Evolutionary conservation across 495 filamentous ascomycete species (phyloP).

Genomic region (Corynascus novoguineensis): DNA sequence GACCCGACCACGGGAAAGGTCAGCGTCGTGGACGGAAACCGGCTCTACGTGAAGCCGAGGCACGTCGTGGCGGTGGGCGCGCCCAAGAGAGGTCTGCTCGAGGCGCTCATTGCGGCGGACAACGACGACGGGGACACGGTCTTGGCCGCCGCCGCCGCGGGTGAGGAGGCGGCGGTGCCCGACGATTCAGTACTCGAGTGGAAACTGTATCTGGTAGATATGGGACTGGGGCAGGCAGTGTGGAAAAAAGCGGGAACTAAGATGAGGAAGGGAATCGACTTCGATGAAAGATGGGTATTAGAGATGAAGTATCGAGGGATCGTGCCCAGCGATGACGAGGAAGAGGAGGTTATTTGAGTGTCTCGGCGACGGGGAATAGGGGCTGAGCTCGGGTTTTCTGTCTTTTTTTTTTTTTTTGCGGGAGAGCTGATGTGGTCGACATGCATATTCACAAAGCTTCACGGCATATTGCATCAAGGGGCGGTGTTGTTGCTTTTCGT

Average conservation of each 20-base stretch:
- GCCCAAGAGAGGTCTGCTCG: conserved; percentile 75
- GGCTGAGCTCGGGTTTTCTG: neutral
- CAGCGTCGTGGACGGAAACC: conserved; percentile 55
- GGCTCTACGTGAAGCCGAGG: conserved; percentile 66
- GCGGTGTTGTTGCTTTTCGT: too few relatives aligned
- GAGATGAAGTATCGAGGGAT: conserved; percentile 48
- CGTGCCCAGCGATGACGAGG: conserved; percentile 23
- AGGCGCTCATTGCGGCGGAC: conserved; percentile 57
- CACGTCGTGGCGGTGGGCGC: conserved; percentile 78
- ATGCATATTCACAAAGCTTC: too few relatives aligned
- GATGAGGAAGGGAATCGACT: conserved; percentile 73
- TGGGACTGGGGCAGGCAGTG: conserved; percentile 71
- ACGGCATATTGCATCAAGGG: too few relatives aligned
- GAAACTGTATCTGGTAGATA: conserved; percentile 76
- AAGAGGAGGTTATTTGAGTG: conserved; percentile 13
- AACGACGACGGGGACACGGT: conserved; percentile 43
- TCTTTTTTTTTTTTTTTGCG: neutral
- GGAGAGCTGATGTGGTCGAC: neutral
- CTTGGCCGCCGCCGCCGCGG: conserved; percentile 24
- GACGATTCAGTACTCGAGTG: conserved; percentile 46
- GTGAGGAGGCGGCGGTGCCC: conserved; percentile 20
- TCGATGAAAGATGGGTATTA: conserved; percentile 79
- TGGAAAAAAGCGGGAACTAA: conserved; percentile 84
- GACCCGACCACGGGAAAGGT: conserved; percentile 68
- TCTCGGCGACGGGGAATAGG: neutral